Conservation (phyloP, 345 rosid genomes). For the Sisymbrium irio region DNA sequence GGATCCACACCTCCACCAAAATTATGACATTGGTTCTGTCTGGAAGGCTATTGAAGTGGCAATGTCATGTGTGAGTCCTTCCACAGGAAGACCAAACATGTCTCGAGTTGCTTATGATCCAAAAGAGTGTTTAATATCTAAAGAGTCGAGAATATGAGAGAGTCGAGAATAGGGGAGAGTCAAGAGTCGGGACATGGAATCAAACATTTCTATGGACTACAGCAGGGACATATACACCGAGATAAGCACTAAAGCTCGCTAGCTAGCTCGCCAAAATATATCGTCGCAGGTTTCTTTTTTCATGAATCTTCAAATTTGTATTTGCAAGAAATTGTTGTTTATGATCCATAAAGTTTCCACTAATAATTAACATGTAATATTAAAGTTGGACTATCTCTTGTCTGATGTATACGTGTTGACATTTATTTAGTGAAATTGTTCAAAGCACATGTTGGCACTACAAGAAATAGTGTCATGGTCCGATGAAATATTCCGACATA, state of each 20-base stretch:
- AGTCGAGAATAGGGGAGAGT: no score
- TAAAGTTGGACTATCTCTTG: no score
- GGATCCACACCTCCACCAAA: constrained; percentile 22
- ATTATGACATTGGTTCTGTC: constrained; percentile 21
- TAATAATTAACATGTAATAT: no score
- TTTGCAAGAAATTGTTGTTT: neutral
- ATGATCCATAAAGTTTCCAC: no score
- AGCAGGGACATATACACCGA: neutral
- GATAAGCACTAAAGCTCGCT: constrained; percentile 23
- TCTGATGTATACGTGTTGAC: no score
- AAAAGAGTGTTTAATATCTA: constrained; percentile 27
- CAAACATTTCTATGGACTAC: neutral
- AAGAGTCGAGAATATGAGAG: neutral
- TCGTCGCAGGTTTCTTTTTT: neutral
- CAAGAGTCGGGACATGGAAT: neutral
- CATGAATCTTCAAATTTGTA: neutral
- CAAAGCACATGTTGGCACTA: no score
- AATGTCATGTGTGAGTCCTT: constrained; percentile 23
- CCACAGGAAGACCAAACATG: constrained; percentile 35
- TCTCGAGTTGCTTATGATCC: constrained; percentile 16
- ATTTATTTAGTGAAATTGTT: no score
- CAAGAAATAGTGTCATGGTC: no score
- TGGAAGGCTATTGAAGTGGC: constrained; percentile 32
- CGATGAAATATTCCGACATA: no score
- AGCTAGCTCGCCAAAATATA: neutral